Evolutionary conservation across 345 rosid species (phyloP), one percentile per base, ranked within the genome.

Genomic region (Eucalyptus virginea): DNA sequence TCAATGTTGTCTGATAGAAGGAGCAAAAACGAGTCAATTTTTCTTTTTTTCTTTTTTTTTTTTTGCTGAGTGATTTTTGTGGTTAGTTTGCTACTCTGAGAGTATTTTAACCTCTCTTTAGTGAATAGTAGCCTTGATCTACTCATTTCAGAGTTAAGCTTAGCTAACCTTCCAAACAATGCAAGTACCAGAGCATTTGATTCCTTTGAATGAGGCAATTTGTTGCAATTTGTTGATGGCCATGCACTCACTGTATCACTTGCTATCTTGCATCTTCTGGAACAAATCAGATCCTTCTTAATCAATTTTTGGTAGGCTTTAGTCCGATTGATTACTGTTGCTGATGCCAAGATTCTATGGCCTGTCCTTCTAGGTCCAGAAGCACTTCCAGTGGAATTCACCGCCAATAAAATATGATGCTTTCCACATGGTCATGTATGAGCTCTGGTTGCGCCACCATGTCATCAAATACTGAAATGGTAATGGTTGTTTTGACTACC

Each of bases 371-470:
- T 91, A 97, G 98, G 97, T 97, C 65, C 99, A 97, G 87, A 96
- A 97, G 93, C 99, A 98, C 92, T 97, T 97, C 91, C 98, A 96
- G 40, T 98, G 99, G 99, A 96, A 97, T 89, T 88, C 98, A 51
- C 98, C 99, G 24, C 96, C 99, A 2, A 28, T 95, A 69, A 94
- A 93, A 89, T 93, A 90, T 11, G 99, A 97, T 81, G 97, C 98
- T 80, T 98, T 98, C 92, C 99, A 98, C 91, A 97, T 97, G 99
- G 96, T 97, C 89, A 96, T 98, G 96, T 96, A 95, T 81, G 99
- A 98, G 72, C 95, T 98, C 58, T 98, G 99, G 99, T 91, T 96
- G 91, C 98, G 99, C 83, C 99, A 90, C 90, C 98, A 95, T 88
- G 96, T 96, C 85, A 94, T 98, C 91, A 95, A 94, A 91, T 98